phyloP scores from a whole-genome alignment of 176 grass and related monocot genomes.

The Zoysia pacifica region DNA sequence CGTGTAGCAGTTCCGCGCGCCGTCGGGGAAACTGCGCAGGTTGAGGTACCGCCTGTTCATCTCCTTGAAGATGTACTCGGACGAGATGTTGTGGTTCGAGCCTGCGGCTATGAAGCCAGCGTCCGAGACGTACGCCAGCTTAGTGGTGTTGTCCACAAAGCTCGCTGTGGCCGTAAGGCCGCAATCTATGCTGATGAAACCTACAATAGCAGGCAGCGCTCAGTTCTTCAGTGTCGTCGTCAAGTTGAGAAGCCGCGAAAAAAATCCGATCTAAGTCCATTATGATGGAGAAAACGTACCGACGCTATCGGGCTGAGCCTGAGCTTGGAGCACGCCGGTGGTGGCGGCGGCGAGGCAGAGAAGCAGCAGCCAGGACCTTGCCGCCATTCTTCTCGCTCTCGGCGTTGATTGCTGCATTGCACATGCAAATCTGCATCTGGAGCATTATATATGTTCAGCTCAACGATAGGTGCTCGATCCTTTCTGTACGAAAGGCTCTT shows the following conservation, averaged over 20 bases:
- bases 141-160: constrained; percentile 38
- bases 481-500: too few relatives aligned
- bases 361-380: constrained; percentile 1
- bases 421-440: neutral
- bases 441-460: too few relatives aligned
- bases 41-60: neutral
- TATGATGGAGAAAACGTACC: constrained; percentile 3
- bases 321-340: constrained; percentile 19
- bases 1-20: constrained; percentile 56
- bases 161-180: constrained; percentile 31
- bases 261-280: too few relatives aligned
- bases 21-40: constrained; percentile 59
- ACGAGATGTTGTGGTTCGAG: constrained; percentile 37
- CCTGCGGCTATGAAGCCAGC: constrained; percentile 51
- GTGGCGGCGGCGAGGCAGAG: neutral
- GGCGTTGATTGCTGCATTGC: neutral
- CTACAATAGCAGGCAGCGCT: neutral
- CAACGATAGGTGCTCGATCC: too few relatives aligned
- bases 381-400: constrained; percentile 11
- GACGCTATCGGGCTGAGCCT: constrained; percentile 41
- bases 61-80: neutral
- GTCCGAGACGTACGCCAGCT: constrained; percentile 29
- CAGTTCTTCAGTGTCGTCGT: too few relatives aligned
- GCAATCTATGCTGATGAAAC: constrained; percentile 71
- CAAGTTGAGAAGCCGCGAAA: too few relatives aligned